These are phyloP conservation scores for Hygrophorus pudorinus DNA, from an alignment of 768 basidiomycete genomes.

Conservation along the genomic window DNA sequence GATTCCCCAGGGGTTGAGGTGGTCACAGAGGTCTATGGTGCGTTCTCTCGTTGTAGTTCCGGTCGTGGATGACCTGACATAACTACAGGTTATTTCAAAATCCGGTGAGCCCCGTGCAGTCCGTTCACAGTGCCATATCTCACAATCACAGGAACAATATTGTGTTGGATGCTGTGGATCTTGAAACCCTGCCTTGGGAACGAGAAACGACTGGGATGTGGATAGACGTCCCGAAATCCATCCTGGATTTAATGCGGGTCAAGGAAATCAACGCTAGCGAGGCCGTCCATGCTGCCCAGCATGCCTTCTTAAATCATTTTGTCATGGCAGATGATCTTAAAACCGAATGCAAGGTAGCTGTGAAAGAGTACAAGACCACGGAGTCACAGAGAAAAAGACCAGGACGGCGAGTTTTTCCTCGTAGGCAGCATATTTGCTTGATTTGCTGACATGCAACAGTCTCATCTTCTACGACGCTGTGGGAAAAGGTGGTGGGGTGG, in stretches of 20 bases:
- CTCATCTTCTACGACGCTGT: constrained; percentile 73
- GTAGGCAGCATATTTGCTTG: not conserved
- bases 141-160: constrained; percentile 33
- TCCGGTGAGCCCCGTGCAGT: constrained; percentile 33
- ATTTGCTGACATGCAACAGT: constrained; percentile 25
- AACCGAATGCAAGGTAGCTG: constrained; percentile 76
- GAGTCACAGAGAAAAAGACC: constrained; percentile 56
- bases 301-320: constrained; percentile 75
- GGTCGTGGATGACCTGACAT: not conserved
- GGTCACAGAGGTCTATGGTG: constrained; percentile 66
- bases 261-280: constrained; percentile 61
- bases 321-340: constrained; percentile 55
- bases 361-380: constrained; percentile 56
- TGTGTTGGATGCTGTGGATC: constrained; percentile 69
- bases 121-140: not conserved
- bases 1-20: constrained; percentile 46
- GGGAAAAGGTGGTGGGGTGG: constrained; percentile 61
- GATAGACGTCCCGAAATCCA: constrained; percentile 58
- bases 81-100: constrained; percentile 64
- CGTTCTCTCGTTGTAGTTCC: constrained; percentile 11
- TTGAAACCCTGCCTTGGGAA: constrained; percentile 72
- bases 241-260: constrained; percentile 40
- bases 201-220: constrained; percentile 66
- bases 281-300: constrained; percentile 78
- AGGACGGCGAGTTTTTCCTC: constrained; percentile 35